phyloP scores from a whole-genome alignment of 1,284 basidiomycete genomes.

The Flammula alnicola region DNA sequence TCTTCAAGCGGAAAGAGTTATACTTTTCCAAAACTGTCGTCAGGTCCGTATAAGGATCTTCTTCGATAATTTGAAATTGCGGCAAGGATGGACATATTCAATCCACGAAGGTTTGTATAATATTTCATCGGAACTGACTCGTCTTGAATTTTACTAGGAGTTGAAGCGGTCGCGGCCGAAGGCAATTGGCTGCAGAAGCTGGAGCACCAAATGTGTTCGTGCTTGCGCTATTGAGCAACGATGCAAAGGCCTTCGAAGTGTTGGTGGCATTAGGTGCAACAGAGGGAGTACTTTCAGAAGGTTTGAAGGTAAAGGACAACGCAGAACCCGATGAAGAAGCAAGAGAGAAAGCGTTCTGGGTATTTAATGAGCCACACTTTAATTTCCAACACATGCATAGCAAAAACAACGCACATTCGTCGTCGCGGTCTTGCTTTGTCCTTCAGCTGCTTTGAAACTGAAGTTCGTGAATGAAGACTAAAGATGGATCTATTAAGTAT shows the following conservation, averaged over 20 bases:
- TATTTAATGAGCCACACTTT: too few relatives aligned
- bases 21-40: constrained; percentile 68
- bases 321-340: constrained; percentile 9
- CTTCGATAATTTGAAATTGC: constrained; percentile 67
- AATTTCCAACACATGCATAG: too few relatives aligned
- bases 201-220: constrained; percentile 9
- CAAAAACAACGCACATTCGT: not conserved
- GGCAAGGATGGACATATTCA: constrained; percentile 76
- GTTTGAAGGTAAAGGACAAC: constrained; percentile 21
- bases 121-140: constrained; percentile 50
- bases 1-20: constrained; percentile 57
- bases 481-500: too few relatives aligned
- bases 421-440: not conserved
- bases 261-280: constrained; percentile 37
- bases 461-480: constrained; percentile 6
- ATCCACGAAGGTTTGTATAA: constrained; percentile 77
- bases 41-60: constrained; percentile 81
- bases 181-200: constrained; percentile 4
- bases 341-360: constrained; percentile 5
- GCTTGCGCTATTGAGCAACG: constrained; percentile 34
- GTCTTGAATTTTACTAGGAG: constrained; percentile 8
- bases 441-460: constrained; percentile 2
- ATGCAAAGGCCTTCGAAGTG: constrained; percentile 47
- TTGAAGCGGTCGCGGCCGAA: constrained; percentile 10
- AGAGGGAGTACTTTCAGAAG: constrained; percentile 20